Evolutionary conservation across 75 land plant species (phyloP).

Genomic region (Gnetum montanum): DNA sequence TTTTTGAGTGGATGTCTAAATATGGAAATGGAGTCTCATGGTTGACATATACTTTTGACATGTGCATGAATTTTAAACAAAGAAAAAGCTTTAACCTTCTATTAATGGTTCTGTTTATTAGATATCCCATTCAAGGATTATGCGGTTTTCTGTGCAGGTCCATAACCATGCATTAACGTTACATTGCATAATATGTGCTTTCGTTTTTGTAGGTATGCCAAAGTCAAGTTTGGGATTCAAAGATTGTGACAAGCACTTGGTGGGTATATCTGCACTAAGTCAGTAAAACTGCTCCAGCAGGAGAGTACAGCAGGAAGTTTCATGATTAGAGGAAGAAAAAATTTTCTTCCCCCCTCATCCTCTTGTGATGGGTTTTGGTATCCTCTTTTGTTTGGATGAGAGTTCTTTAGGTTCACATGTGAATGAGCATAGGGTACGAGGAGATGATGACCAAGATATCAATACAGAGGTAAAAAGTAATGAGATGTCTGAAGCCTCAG

Average conservation of each 20-base stretch:
- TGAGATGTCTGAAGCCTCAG: too few species aligned
- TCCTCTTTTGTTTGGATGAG: conserved; percentile 91
- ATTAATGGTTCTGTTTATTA: too few species aligned
- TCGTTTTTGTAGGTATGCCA: conserved; percentile 85
- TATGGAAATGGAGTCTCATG: too few species aligned
- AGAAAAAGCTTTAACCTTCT: too few species aligned
- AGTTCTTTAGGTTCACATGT: conserved; percentile 83
- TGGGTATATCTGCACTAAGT: conserved; percentile 98
- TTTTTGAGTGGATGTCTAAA: too few species aligned
- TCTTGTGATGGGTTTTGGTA: conserved; percentile 96
- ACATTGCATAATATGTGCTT: too few species aligned
- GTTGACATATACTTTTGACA: too few species aligned
- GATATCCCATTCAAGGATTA: too few species aligned
- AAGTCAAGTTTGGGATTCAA: conserved; percentile 98
- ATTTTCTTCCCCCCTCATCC: conserved; percentile 91
- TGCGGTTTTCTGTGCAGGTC: too few species aligned
- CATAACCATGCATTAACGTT: too few species aligned
- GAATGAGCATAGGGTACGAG: conserved; percentile 83
- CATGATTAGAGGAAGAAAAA: conserved; percentile 95
- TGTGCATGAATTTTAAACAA: too few species aligned
- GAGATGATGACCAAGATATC: conserved; percentile 47
- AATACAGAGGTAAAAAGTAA: too few species aligned
- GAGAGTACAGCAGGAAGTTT: conserved; percentile 99
- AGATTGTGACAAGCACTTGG: conserved; percentile 99
- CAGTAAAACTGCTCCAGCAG: conserved; percentile 98